A percentile compares a stretch with the other conserved stretches of the same genome.
These are phyloP conservation scores for Dioscorea dumetorum DNA, from an alignment of 106 monocot species.

Conservation along the genomic window DNA sequence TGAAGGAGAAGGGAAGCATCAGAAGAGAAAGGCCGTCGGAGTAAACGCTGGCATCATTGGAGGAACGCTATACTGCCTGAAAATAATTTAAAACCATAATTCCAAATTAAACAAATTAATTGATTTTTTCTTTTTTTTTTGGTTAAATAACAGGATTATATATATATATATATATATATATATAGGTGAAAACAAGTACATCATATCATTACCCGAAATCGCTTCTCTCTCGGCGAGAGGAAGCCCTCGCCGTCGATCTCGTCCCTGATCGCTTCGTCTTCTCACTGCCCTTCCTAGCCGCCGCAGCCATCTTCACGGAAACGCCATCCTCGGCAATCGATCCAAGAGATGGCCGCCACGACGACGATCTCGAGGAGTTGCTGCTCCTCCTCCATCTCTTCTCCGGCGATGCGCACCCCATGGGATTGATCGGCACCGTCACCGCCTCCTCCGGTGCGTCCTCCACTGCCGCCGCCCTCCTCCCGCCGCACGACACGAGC, in stretches of 20 bases:
- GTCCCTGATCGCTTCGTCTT: constrained; percentile 1
- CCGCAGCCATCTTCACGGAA: not conserved
- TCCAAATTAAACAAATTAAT: not conserved
- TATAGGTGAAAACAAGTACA: too few species aligned
- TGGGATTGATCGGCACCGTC: not conserved
- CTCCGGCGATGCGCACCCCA: too few species aligned
- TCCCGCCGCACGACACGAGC: constrained; percentile 13
- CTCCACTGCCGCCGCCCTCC: not conserved
- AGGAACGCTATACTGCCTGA: constrained; percentile 26
- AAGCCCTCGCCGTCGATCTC: not conserved
- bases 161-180: too few species aligned
- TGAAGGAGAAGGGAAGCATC: not conserved
- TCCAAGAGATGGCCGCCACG: constrained; percentile 36
- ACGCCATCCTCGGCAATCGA: constrained; percentile 33
- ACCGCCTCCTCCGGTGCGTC: not conserved
- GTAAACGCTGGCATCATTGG: constrained; percentile 22
- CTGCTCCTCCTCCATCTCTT: too few species aligned
- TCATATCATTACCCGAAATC: not conserved
- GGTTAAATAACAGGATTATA: too few species aligned
- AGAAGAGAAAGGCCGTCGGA: constrained; percentile 48
- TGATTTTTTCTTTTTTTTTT: not conserved
- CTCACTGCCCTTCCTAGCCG: not conserved
- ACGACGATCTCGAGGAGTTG: not conserved
- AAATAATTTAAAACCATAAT: not conserved
- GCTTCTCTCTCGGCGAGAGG: too few species aligned